Evolutionary conservation across 2,329 filamentous ascomycete species (phyloP), one percentile per base, ranked within the genome.

Genomic region (Colletotrichum tanaceti): DNA sequence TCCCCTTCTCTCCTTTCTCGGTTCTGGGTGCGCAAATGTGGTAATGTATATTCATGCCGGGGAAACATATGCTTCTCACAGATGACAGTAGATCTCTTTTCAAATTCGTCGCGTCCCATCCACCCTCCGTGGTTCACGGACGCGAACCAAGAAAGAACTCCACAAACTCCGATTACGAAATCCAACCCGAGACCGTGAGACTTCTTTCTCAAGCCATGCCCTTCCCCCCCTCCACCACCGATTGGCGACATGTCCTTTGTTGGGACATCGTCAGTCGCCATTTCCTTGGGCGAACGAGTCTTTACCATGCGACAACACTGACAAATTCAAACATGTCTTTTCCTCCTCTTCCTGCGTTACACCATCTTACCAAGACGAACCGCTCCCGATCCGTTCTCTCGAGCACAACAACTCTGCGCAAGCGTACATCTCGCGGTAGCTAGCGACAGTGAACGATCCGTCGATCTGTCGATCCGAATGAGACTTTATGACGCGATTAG

Each of bases 191-290:
- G 55, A 35, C 38, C 20, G 44, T n/a, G 13, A 14, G 28, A 24
- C 49, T 22, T 18, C 49, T n/a, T 18, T 49, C 41, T 43, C 35
- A 22, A 14, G 38, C 24, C 13, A 50, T 46, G 54, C 44, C 57
- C 38, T 50, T 43, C 52, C 28, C 28, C 28, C 6, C 1, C 55
- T 35, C 54, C n/a, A 43, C 39, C 24, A 47, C 46, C 47, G 43
- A 24, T 38, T 5, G 49, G 35, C 65, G 62, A 68, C 62, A 65
- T 68, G 65, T 44, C 62, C 65, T 52, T 22, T 65, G 35, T 20
- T 38, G 47, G 62, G 62, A 60, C 65, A 68, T 68, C 65, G 54
- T 68, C 24, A 68, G 62, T 52, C 65, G 65, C 65, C 44, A 28
- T 28, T 38, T 35, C 18, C 54, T 16, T 59, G 13, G 61, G 49